These are phyloP conservation scores for Chlorella ohadii DNA, from an alignment of 139 green algal species.

Conservation along the genomic window DNA sequence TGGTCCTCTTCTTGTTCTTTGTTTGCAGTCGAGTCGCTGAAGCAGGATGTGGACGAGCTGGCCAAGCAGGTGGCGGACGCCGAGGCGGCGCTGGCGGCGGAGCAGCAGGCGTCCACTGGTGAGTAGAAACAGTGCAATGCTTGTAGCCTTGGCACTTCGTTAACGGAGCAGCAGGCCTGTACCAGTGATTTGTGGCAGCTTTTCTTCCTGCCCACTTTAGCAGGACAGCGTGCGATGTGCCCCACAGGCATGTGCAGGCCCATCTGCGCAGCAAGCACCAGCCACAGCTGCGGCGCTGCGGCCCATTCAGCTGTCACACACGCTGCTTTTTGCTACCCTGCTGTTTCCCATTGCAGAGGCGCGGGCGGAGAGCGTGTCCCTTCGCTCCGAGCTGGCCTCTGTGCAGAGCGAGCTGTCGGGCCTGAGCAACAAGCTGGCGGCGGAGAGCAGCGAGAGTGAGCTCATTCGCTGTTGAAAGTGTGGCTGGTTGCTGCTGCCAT, in stretches of 20 bases:
- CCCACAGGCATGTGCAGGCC: no score
- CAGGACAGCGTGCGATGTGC: no score
- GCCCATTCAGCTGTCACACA: no score
- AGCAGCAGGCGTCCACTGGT: constrained; percentile 28
- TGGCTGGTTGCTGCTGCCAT: no score
- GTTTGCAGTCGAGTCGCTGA: constrained; percentile 18
- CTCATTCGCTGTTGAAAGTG: no score
- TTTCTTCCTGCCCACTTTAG: no score
- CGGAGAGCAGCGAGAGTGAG: constrained; percentile 42
- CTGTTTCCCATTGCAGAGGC: neutral
- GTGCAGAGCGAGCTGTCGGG: constrained; percentile 44
- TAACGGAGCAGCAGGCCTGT: no score
- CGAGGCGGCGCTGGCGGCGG: constrained; percentile 37
- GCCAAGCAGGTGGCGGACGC: neutral
- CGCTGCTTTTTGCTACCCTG: no score
- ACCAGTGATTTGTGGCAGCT: no score
- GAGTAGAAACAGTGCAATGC: neutral
- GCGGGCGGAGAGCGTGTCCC: constrained; percentile 37
- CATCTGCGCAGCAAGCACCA: no score
- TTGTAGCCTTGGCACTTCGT: no score
- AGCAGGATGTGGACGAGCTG: constrained; percentile 22
- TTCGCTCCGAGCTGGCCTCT: constrained; percentile 48
- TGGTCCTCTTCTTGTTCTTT: neutral
- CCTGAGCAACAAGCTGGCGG: constrained; percentile 29
- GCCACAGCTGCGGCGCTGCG: no score